Percentiles rank a stretch among this genome's conserved stretches.
Evolutionary conservation across 305 asterid genomes (phyloP).

Genomic region (Stenogyne calaminthoides): DNA sequence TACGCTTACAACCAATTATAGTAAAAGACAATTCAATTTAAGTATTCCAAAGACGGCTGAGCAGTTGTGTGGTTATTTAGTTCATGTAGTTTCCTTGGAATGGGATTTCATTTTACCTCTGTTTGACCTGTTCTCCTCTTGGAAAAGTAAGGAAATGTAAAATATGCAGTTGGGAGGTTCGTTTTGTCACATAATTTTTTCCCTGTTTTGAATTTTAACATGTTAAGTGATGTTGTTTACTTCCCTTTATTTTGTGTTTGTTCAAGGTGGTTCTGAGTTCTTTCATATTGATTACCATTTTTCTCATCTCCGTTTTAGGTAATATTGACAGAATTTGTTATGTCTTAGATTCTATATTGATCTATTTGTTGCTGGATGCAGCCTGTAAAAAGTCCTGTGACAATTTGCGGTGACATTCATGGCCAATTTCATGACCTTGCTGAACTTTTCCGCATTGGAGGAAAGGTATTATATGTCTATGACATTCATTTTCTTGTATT

Average conservation of each 20-base stretch:
- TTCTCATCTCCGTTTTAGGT: background rate
- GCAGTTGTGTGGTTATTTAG: background rate
- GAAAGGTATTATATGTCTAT: conserved; percentile 63
- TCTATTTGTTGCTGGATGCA: conserved; percentile 49
- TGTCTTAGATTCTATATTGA: conserved; percentile 24
- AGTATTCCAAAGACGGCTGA: background rate
- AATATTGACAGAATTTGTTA: background rate
- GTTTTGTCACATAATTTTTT: background rate
- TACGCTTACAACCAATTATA: background rate
- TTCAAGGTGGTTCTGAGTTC: background rate
- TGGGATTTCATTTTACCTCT: conserved; percentile 1
- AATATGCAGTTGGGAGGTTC: background rate
- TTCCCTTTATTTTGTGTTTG: background rate
- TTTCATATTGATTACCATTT: background rate
- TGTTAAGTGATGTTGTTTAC: background rate
- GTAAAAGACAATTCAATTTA: background rate
- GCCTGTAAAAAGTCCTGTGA: conserved; percentile 99
- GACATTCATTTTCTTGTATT: conserved; percentile 26
- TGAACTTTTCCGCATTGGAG: conserved; percentile 98
- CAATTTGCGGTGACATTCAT: conserved; percentile 97
- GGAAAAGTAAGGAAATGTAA: background rate
- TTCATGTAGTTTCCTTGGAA: background rate
- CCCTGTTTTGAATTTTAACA: background rate
- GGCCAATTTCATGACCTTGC: conserved; percentile 99
- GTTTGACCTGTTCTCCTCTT: background rate